Evolutionary conservation across 2,329 filamentous ascomycete species (phyloP).

Genomic region (Herpotrichia juniperi): DNA sequence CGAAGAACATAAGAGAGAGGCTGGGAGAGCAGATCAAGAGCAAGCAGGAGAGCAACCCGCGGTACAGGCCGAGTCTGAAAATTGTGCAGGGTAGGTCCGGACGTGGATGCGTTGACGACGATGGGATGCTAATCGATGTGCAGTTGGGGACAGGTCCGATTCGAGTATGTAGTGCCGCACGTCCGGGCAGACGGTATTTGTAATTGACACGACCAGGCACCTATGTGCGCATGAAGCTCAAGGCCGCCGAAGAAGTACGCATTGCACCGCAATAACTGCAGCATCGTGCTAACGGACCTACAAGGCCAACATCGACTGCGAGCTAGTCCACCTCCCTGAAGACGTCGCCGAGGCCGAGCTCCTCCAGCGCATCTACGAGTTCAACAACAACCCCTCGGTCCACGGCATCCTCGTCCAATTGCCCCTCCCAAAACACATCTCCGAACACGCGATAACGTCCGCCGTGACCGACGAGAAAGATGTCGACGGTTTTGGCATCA

Average conservation of each 20-base stretch:
- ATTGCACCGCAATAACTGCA: neutral
- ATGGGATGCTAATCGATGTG: constrained; percentile 13
- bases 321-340: constrained; percentile 82
- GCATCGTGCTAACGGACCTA: neutral
- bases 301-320: constrained; percentile 89
- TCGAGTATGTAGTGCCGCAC: constrained; percentile 68
- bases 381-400: constrained; percentile 85
- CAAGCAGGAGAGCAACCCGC: constrained; percentile 80
- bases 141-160: constrained; percentile 91
- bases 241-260: constrained; percentile 86
- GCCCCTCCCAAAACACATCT: constrained; percentile 85
- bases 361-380: constrained; percentile 76
- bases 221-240: constrained; percentile 99
- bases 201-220: constrained; percentile 66
- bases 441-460: constrained; percentile 88
- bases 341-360: constrained; percentile 84
- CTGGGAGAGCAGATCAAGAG: constrained; percentile 81
- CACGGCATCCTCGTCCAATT: constrained; percentile 95
- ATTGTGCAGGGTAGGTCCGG: constrained; percentile 84
- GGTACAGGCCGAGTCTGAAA: constrained; percentile 87
- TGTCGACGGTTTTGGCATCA: constrained; percentile 93
- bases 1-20: constrained; percentile 84
- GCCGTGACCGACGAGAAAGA: constrained; percentile 93
- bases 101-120: constrained; percentile 8
- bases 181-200: constrained; percentile 12